A percentile compares a stretch with the other conserved stretches of the same genome.
phyloP scores from a whole-genome alignment of 805 yeast genomes.

The Hanseniaspora opuntiae region DNA sequence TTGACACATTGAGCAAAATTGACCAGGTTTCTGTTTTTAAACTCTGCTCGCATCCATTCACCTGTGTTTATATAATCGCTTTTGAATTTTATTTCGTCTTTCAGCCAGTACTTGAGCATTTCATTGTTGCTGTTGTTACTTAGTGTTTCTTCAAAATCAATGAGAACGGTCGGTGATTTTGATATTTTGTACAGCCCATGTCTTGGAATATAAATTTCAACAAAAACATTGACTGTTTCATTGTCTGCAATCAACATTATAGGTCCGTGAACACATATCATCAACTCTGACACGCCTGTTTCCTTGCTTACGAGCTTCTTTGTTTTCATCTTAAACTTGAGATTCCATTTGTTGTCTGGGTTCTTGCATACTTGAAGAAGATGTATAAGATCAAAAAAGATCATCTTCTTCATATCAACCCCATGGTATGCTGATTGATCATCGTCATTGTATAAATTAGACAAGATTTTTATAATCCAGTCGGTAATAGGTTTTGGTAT shows the following conservation, averaged over 20 bases:
- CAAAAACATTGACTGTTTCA: conserved; percentile 22
- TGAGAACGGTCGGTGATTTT: conserved; percentile 52
- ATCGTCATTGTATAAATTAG: conserved; percentile 28
- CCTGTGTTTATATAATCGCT: neutral
- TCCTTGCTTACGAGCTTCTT: conserved; percentile 41
- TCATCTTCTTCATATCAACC: conserved; percentile 16
- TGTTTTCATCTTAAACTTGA: conserved; percentile 55
- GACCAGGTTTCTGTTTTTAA: neutral
- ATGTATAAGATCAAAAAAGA: conserved; percentile 44
- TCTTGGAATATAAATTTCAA: conserved; percentile 17
- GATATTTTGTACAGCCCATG: conserved; percentile 39
- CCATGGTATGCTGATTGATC: neutral
- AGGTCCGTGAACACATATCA: conserved; percentile 51
- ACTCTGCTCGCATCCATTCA: neutral
- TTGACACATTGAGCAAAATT: neutral
- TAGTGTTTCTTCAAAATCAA: conserved; percentile 32
- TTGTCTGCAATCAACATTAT: neutral
- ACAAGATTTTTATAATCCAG: conserved; percentile 47
- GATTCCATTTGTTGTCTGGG: conserved; percentile 22
- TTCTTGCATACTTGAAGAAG: conserved; percentile 32
- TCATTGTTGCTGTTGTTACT: conserved; percentile 20
- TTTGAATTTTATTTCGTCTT: conserved; percentile 32
- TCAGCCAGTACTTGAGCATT: conserved; percentile 61
- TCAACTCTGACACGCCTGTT: conserved; percentile 42
- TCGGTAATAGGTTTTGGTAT: conserved; percentile 34